Evolutionary conservation across 2,329 filamentous ascomycete species (phyloP), one percentile per base, ranked within the genome.

Genomic region (Calonectria leucothoes): DNA sequence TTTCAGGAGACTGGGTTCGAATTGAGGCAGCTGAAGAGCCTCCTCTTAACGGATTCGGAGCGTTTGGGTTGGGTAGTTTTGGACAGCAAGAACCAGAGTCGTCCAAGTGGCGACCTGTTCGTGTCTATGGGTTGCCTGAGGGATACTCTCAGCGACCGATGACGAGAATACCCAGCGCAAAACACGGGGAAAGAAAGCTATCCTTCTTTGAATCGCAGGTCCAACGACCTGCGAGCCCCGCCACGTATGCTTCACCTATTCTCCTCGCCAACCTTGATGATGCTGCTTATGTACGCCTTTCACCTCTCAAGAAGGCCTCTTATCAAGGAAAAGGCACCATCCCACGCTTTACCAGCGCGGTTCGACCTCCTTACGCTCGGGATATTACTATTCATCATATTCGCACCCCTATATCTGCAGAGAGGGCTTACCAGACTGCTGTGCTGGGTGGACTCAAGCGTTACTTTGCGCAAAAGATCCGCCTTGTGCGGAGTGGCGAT

Each of bases 1-100:
- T 99, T 82, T 98, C 96, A 0, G 97, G 97, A 35, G 97, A 99
- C 82, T 99, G 97, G 97, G 95, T 98, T 14, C 93, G 94, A 27
- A 88, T 98, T 14, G 95, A 98, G 84, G 89, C 91, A 7, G 90
- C 94, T 0, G 90, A 94, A 76, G 94, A 95, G 81, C 94, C 94
- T 72, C 93, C 90, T 27, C 86, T 88, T 20, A 93, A 91, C 82
- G 94, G 89, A 23, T 91, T 91, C 77, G 94, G 90, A 65, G 86
- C 89, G 0, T 94, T 93, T 86, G 93, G 93, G 2, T 87, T 95
- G 4, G 92, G 91, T 27, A 92, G 91, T 74, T 94, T 93, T 76
- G 83, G 82, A 1, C 81, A 84, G 63, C 65, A 74, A 42, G 89
- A 92, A n/a, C 86, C 90, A 4, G 92, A 94, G 57, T 87, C 91